phyloP scores from a whole-genome alignment of 176 grass and related monocot species.

The Tillandsia leiboldiana region DNA sequence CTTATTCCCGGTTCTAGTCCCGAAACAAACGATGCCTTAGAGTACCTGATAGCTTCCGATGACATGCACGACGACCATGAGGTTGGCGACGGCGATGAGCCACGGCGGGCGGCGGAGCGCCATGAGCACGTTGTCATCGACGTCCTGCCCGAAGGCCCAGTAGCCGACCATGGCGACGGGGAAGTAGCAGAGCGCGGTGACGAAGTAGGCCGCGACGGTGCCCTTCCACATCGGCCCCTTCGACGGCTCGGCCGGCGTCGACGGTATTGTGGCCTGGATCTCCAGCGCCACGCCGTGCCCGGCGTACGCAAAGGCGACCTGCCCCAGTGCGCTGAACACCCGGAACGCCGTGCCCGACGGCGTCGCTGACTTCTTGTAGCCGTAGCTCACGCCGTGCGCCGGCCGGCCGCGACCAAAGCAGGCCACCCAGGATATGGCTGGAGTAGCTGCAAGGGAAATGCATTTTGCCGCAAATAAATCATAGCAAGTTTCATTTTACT shows the following conservation, averaged over 20 bases:
- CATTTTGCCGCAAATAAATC: too few species aligned
- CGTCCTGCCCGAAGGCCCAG: conserved; percentile 39
- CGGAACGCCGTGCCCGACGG: conserved; percentile 31
- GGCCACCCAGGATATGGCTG: conserved; percentile 45
- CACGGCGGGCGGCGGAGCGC: not conserved
- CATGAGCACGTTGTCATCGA: conserved; percentile 18
- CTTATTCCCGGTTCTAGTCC: too few species aligned
- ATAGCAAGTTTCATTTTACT: too few species aligned
- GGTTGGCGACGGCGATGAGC: conserved; percentile 6
- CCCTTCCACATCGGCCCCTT: conserved; percentile 35
- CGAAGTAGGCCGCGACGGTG: conserved; percentile 51
- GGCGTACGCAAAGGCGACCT: conserved; percentile 64
- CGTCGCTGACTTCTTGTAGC: conserved; percentile 6
- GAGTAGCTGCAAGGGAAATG: conserved; percentile 26
- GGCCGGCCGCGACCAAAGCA: conserved; percentile 36
- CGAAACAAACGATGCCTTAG: too few species aligned
- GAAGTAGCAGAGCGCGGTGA: conserved; percentile 62
- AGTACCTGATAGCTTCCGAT: conserved; percentile 20
- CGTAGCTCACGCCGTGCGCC: conserved; percentile 35
- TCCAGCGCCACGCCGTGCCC: conserved; percentile 58
- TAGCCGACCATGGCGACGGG: conserved; percentile 50
- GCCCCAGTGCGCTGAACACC: conserved; percentile 60
- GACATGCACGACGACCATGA: conserved; percentile 6
- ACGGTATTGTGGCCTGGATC: conserved; percentile 51
- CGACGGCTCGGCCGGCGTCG: conserved; percentile 7